phyloP scores from a whole-genome alignment of 2,329 filamentous ascomycete genomes.

The Cadophora sp. region DNA sequence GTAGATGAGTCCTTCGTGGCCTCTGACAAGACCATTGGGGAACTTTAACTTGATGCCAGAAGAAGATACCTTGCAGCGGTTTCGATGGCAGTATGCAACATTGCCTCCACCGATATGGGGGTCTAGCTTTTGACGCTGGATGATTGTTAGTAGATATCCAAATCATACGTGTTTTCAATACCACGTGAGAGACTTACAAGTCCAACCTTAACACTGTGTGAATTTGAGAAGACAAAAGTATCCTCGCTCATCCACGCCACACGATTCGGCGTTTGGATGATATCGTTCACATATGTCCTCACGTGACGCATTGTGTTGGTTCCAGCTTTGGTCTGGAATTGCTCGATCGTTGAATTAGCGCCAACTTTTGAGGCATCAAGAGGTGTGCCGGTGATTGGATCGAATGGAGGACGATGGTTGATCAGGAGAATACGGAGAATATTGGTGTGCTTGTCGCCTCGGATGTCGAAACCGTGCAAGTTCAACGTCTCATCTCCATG shows the following conservation, averaged over 20 bases:
- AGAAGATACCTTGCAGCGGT: constrained; percentile 41
- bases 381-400: constrained; percentile 42
- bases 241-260: constrained; percentile 46
- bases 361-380: constrained; percentile 44
- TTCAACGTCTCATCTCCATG: constrained; percentile 42
- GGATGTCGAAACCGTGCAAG: constrained; percentile 46
- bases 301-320: constrained; percentile 44
- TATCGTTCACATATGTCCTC: constrained; percentile 43
- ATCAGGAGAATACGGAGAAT: constrained; percentile 45
- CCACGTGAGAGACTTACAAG: constrained; percentile 30
- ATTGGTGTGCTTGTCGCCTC: constrained; percentile 35
- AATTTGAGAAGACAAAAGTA: constrained; percentile 49
- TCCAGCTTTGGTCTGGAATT: constrained; percentile 43
- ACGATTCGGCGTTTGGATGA: constrained; percentile 48
- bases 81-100: constrained; percentile 42
- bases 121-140: constrained; percentile 41
- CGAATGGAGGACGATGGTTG: constrained; percentile 46
- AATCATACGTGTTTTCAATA: not conserved
- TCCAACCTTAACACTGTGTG: constrained; percentile 45
- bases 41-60: constrained; percentile 37
- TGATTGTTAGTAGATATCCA: not conserved
- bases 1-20: constrained; percentile 46
- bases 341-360: constrained; percentile 48
- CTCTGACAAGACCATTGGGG: constrained; percentile 46
- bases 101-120: constrained; percentile 42